Evolutionary conservation across 2,329 filamentous ascomycete genomes (phyloP).

Genomic region (Mycosphaerella sp.): DNA sequence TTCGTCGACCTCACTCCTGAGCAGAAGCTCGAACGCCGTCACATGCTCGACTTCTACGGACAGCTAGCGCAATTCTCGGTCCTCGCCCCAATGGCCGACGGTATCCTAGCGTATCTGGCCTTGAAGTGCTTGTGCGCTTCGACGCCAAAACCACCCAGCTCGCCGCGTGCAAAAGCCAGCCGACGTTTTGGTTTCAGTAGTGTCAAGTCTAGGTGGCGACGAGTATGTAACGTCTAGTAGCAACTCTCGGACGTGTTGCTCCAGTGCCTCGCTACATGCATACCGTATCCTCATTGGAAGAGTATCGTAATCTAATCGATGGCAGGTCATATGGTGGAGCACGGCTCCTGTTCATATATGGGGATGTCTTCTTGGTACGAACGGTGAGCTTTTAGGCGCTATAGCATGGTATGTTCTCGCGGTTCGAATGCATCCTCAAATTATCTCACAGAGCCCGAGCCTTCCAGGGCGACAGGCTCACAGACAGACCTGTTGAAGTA

Average conservation of each 20-base stretch:
- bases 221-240: slow-evolving; percentile 4
- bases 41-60: slow-evolving; percentile 51
- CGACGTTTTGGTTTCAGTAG: not conserved
- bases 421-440: no score
- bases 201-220: slow-evolving; percentile 20
- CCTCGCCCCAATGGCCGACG: slow-evolving; percentile 41
- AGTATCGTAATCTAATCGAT: not conserved
- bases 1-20: slow-evolving; percentile 48
- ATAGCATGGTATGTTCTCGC: slow-evolving; percentile 34
- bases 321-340: slow-evolving; percentile 33
- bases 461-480: no score
- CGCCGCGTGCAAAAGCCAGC: slow-evolving; percentile 37
- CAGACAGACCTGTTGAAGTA: no score
- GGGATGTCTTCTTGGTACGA: slow-evolving; percentile 42
- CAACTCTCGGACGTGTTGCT: no score
- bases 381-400: slow-evolving; percentile 46
- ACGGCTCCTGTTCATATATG: slow-evolving; percentile 21
- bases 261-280: not conserved
- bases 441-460: no score
- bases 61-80: slow-evolving; percentile 52
- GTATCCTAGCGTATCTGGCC: slow-evolving; percentile 37
- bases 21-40: slow-evolving; percentile 47
- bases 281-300: not conserved
- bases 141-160: slow-evolving; percentile 31
- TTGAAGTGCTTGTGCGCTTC: slow-evolving; percentile 6